Evolutionary conservation across 306 rosid species (phyloP).

Genomic region (Lupinus albus): DNA sequence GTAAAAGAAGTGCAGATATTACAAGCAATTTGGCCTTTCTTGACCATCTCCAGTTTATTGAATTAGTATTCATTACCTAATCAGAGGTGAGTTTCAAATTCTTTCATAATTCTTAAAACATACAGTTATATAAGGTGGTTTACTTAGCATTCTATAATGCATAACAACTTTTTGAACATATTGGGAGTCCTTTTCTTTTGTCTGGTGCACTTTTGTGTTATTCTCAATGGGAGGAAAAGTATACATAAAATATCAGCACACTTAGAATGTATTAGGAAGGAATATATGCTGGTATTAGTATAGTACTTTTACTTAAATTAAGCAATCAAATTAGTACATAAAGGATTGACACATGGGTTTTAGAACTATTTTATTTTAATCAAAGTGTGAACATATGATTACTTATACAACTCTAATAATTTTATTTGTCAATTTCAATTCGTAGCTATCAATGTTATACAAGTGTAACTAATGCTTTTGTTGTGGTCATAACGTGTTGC

Average conservation of each 20-base stretch:
- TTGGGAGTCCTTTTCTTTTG: conserved; percentile 39
- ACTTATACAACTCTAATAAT: conserved; percentile 15
- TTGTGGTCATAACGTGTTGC: conserved; percentile 28
- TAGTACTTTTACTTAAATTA: conserved; percentile 18
- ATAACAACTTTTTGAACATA: conserved; percentile 28
- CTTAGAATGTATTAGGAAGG: conserved; percentile 15
- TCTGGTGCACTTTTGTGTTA: conserved; percentile 40
- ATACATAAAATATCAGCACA: conserved; percentile 41
- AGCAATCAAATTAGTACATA: conserved; percentile 25
- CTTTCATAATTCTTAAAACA: conserved; percentile 33
- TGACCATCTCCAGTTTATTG: conserved; percentile 48
- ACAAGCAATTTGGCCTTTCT: conserved; percentile 47
- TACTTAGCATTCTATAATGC: conserved; percentile 15
- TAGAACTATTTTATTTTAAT: conserved; percentile 5
- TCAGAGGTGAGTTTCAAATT: conserved; percentile 29
- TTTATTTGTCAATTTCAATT: conserved; percentile 31
- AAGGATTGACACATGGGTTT: conserved; percentile 33
- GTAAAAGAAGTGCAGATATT: conserved; percentile 49
- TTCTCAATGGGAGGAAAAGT: conserved; percentile 37
- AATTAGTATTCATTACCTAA: conserved; percentile 46
- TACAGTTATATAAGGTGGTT: conserved; percentile 35
- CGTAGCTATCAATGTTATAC: conserved; percentile 22
- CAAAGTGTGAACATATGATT: neutral
- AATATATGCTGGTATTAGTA: conserved; percentile 23
- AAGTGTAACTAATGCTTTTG: conserved; percentile 29